Base-by-base conservation (phyloP, 345 rosid genomes). In the Syzygium oleosum region DNA sequence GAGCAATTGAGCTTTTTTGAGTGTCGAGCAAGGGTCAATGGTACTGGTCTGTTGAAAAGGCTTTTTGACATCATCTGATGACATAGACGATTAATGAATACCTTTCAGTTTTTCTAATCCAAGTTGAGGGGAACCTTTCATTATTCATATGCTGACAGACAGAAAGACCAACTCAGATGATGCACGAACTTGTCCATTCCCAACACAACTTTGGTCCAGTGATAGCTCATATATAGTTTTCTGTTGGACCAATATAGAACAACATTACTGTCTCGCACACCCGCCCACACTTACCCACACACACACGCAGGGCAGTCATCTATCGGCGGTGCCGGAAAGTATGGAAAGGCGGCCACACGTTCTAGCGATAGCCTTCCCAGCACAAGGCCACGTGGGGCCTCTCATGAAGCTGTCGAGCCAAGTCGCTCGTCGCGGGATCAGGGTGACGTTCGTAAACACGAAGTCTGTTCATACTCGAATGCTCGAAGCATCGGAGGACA, bases 401-500 rank as follows among this genome's bases (percentile, higher is more conserved):
- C 90, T 93, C 10, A 84, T 93, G 90, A 92, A 91, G 78, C 34
- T 93, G 78, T 78, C 94, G 2, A 53, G 54, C 58, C 89, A 85
- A 56, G 85, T 93, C 23, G 93, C 91, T 19, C 54, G 86, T 84
- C 84, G 86, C 25, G 93, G 93, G 7, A 68, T 92, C 88, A 90
- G 87, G 88, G 91, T 93, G 84, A 91, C 93, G 1, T 92, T 93
- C 46, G 90, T 90, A 13, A 91, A 49, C 88, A 85, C 91, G 2
- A 89, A 89, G 38, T 86, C 58, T 84, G 84, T 84, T 0, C 91
- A 93, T 54, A 56, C 77, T 12, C 84, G 85, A 78, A 41, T 91
- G 83, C 79, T 78, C 61, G 85, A 87, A n/a, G 88, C 92, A 29
- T 12, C 80, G 79, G 86, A 87, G 2, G 25, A 31, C 54, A 58